Evolutionary conservation across 2,329 filamentous ascomycete species (phyloP).

Genomic region (Torrubiellomyces zombiae): DNA sequence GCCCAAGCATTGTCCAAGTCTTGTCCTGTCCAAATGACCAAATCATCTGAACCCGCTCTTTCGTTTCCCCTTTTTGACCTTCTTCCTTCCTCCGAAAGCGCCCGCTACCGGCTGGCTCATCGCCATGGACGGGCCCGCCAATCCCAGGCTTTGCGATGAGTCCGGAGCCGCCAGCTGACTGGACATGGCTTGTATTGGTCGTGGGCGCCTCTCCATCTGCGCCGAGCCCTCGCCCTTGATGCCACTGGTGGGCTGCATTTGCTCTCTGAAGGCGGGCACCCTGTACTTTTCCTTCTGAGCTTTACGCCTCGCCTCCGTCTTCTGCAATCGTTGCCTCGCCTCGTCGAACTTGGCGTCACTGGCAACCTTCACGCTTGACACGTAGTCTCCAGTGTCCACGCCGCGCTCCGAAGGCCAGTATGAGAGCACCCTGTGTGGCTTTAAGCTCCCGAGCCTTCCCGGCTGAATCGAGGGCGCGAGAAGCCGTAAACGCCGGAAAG

Average conservation of each 20-base stretch:
- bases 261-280: constrained; percentile 12
- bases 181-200: constrained; percentile 16
- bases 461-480: constrained; percentile 15
- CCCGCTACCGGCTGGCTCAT: constrained; percentile 31
- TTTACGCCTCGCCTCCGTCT: constrained; percentile 16
- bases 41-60: constrained; percentile 22
- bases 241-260: constrained; percentile 6
- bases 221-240: constrained; percentile 3
- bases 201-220: constrained; percentile 5
- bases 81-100: constrained; percentile 26
- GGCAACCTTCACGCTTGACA: constrained; percentile 20
- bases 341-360: constrained; percentile 18
- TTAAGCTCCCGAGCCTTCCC: constrained; percentile 10
- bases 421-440: constrained; percentile 15
- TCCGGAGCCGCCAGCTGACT: constrained; percentile 16
- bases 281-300: constrained; percentile 18
- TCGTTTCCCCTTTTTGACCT: constrained; percentile 26
- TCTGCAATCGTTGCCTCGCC: constrained; percentile 16
- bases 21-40: too few species aligned
- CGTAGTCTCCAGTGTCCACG: constrained; percentile 16
- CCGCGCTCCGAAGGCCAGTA: constrained; percentile 23
- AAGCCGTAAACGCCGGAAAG: constrained; percentile 17
- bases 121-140: constrained; percentile 13
- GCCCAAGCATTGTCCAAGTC: too few species aligned
- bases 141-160: constrained; percentile 18